Conservation (phyloP, 495 filamentous ascomycete species). For the Aspergillus sclerotiicarbonarius region DNA sequence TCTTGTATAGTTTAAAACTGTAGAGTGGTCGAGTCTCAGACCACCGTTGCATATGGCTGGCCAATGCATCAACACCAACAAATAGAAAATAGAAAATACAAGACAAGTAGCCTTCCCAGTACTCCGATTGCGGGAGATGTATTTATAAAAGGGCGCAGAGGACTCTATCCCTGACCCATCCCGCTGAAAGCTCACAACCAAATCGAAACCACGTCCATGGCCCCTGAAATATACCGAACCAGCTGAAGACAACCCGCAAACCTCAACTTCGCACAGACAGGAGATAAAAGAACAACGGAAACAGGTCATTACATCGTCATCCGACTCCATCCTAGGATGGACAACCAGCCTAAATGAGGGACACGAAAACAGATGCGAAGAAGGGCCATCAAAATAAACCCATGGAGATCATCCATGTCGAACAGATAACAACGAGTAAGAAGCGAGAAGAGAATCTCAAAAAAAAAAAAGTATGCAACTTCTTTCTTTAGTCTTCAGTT, state of each 20-base stretch:
- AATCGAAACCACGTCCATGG: background rate
- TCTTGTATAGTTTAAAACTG: background rate
- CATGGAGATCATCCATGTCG: background rate
- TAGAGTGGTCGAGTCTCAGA: background rate
- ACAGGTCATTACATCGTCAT: slow-evolving; percentile 29
- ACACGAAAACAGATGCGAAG: slow-evolving; percentile 17
- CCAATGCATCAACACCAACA: background rate
- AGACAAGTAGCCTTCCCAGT: slow-evolving; percentile 2
- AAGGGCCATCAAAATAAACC: background rate
- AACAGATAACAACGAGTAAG: background rate
- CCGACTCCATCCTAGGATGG: slow-evolving; percentile 18
- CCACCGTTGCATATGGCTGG: background rate
- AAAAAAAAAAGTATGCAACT: slow-evolving; percentile 12
- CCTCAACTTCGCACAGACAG: slow-evolving; percentile 15
- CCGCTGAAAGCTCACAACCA: background rate
- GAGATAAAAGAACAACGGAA: slow-evolving; percentile 12
- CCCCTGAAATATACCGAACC: background rate
- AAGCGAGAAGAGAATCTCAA: slow-evolving; percentile 9
- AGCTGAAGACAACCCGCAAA: slow-evolving; percentile 12
- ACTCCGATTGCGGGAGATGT: slow-evolving; percentile 1
- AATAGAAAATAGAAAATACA: background rate
- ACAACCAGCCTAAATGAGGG: slow-evolving; percentile 1
- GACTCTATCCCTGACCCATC: background rate
- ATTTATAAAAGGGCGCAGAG: slow-evolving; percentile 6
- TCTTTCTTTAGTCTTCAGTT: slow-evolving; percentile 30